Evolutionary conservation across 2,329 filamentous ascomycete species (phyloP).

Genomic region (Talaromyces sp.): DNA sequence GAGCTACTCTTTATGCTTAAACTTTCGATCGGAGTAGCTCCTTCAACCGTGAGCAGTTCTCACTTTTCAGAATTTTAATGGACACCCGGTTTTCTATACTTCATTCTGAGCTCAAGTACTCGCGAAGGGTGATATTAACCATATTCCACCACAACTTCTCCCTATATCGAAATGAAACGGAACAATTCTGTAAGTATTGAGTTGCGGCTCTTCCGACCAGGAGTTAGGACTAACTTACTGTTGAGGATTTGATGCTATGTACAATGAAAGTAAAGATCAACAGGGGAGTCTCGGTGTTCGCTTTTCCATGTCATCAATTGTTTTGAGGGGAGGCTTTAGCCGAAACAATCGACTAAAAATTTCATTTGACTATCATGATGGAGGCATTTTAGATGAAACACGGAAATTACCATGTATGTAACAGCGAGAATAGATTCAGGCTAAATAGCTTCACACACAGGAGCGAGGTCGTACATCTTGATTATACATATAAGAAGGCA

Average conservation of each 20-base stretch:
- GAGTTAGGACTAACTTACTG: neutral
- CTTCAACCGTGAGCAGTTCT: too few relatives aligned
- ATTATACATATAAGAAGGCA: neutral
- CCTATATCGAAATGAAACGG: too few relatives aligned
- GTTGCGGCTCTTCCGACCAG: neutral
- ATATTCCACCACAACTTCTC: neutral
- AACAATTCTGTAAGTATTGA: neutral
- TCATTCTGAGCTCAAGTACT: neutral
- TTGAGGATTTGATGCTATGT: neutral
- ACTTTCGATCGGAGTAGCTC: neutral
- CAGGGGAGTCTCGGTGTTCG: slow-evolving; percentile 11
- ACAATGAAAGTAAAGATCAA: neutral
- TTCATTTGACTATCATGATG: neutral
- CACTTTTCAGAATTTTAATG: neutral
- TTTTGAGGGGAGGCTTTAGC: neutral
- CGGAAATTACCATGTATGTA: neutral
- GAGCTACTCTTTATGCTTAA: neutral
- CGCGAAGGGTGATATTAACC: neutral
- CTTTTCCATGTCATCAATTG: neutral
- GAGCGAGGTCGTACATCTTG: neutral
- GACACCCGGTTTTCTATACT: neutral
- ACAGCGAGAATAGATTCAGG: neutral
- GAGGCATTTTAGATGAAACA: neutral
- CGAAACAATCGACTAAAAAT: neutral
- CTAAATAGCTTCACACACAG: neutral